Evolutionary conservation across 345 rosid genomes (phyloP), one percentile per base, ranked within the genome.

Genomic region (Pugionium cornutum): DNA sequence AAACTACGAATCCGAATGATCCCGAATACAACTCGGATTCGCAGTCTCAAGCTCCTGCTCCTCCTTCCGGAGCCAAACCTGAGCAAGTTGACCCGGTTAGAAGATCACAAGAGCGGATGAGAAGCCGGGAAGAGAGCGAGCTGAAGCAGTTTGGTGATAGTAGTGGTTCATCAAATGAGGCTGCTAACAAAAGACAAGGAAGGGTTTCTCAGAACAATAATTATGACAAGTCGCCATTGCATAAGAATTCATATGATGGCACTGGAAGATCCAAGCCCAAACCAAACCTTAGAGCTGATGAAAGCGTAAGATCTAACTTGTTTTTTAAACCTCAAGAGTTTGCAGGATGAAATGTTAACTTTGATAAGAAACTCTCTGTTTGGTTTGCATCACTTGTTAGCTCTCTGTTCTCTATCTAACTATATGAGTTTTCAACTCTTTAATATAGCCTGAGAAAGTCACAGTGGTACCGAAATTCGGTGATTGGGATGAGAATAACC

Each of bases 391-490:
- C 4, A n/a, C 37, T 60, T 48, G 45, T 9, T 35, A 35, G 4
- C 48, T 37, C n/a, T 47, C 9, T 61, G 5, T 35, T 48, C 25
- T 68, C 28, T 42, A 67, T 52, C 26, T 76, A 41, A 41, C 0
- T 28, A 55, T 27, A 10, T 27, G 43, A 29, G 11, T 7, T 32
- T 18, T 36, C 1, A 36, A 37, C 11, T 59, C 9, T 44, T 50
- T 44, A 55, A 28, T 34, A 34, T 68, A 88, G 97, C 84, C 86
- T 7, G 94, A 86, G 1, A 72, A 68, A 67, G 86, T 87, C 26
- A 85, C 95, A 26, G 92, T 87, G 64, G 95, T 92, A 59, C 96
- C 98, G 2, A 92, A 81, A 64, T 92, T 92, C 31, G 98, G 98
- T 0, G 96, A 83, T 1, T 92, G 96, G 98, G 95, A 92, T 30